Percentiles rank a stretch among this genome's conserved stretches.
Conservation (phyloP, 148 eudicot genomes). For the Dysphania ambrosioides region DNA sequence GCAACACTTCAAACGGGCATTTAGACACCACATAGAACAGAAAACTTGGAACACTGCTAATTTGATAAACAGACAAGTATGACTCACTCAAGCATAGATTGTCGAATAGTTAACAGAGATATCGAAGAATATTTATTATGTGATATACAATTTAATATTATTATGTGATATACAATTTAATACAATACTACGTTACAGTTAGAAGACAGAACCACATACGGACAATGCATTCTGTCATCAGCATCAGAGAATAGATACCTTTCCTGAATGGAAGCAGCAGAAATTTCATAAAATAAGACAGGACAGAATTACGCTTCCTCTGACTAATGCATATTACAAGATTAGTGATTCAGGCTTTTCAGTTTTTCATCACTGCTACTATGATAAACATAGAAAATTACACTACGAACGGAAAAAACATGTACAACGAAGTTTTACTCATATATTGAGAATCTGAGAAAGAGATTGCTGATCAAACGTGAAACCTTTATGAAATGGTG, state of each 20-base stretch:
- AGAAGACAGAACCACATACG: slow-evolving; percentile 5
- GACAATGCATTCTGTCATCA: slow-evolving; percentile 12
- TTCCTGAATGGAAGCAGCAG: neutral
- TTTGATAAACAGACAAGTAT: too few relatives aligned
- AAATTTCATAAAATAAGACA: slow-evolving; percentile 14
- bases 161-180: too few relatives aligned
- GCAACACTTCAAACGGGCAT: too few relatives aligned
- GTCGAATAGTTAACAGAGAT: neutral
- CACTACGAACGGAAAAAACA: neutral
- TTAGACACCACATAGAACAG: too few relatives aligned
- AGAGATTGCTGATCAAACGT: too few relatives aligned
- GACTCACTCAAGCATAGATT: neutral
- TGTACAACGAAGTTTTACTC: too few relatives aligned
- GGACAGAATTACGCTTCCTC: neutral
- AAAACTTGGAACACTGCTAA: too few relatives aligned
- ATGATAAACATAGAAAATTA: slow-evolving; percentile 11
- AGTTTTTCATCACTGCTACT: neutral
- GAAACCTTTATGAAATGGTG: too few relatives aligned
- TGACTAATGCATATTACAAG: slow-evolving; percentile 1
- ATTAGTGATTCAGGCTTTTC: slow-evolving; percentile 9
- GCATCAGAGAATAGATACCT: slow-evolving; percentile 12
- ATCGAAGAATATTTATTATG: neutral
- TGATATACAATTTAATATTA: neutral
- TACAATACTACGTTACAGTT: too few relatives aligned
- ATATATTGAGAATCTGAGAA: too few relatives aligned